phyloP scores from a whole-genome alignment of 1,284 basidiomycete genomes.

The Testicularia cyperi region DNA sequence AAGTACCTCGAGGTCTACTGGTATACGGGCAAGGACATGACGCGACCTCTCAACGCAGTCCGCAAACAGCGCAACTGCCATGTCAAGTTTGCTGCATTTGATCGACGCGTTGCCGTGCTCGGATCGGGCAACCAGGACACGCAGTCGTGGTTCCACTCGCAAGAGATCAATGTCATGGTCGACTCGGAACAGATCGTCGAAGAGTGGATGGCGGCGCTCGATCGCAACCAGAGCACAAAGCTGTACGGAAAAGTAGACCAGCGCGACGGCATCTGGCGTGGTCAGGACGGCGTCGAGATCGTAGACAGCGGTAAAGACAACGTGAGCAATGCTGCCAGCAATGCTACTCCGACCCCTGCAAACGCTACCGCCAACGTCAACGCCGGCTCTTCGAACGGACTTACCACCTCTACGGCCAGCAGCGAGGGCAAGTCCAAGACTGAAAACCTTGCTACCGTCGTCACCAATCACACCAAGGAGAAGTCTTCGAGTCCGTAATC shows the following conservation, averaged over 20 bases:
- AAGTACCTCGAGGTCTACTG: conserved; percentile 70
- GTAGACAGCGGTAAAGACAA: conserved; percentile 47
- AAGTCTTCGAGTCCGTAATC: no score
- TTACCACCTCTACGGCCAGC: background rate
- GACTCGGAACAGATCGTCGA: conserved; percentile 68
- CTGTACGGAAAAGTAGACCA: conserved; percentile 68
- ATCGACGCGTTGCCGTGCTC: conserved; percentile 71
- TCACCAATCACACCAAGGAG: no score
- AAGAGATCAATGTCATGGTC: conserved; percentile 76
- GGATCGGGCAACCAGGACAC: conserved; percentile 69
- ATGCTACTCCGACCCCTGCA: no score
- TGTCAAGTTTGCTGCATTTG: conserved; percentile 72
- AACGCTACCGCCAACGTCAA: background rate
- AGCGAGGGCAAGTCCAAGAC: background rate
- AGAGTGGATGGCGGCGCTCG: conserved; percentile 70
- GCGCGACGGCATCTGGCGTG: conserved; percentile 71
- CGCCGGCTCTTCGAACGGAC: no score
- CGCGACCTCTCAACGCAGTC: conserved; percentile 71
- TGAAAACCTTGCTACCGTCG: background rate
- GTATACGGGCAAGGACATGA: conserved; percentile 70
- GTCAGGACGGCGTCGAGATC: conserved; percentile 60
- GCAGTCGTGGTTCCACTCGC: conserved; percentile 76
- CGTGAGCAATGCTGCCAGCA: conserved; percentile 4
- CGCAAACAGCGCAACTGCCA: conserved; percentile 73
- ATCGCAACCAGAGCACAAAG: conserved; percentile 72